Evolutionary conservation across 2,329 filamentous ascomycete genomes (phyloP).

Genomic region (Clathrospora elynae): DNA sequence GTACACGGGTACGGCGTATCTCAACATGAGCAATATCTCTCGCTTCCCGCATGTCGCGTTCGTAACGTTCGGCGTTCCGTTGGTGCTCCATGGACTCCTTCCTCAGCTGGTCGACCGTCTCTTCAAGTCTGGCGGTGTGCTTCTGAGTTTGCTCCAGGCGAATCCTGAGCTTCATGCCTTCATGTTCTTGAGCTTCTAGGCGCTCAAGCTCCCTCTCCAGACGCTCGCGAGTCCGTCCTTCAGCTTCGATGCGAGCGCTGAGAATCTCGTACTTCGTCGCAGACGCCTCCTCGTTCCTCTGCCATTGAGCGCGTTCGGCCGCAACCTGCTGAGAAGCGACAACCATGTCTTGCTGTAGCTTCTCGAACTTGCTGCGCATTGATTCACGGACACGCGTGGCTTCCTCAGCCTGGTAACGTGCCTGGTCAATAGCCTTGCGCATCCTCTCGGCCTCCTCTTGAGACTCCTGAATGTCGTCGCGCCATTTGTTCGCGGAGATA

Average conservation of each 20-base stretch:
- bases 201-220: constrained; percentile 55
- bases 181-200: constrained; percentile 66
- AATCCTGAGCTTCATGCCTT: constrained; percentile 77
- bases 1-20: constrained; percentile 76
- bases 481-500: constrained; percentile 63
- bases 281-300: constrained; percentile 68
- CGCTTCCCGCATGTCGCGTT: constrained; percentile 84
- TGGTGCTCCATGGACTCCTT: constrained; percentile 75
- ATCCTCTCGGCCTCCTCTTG: constrained; percentile 66
- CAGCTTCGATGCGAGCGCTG: constrained; percentile 57
- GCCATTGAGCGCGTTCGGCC: constrained; percentile 79
- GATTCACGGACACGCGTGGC: constrained; percentile 81
- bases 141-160: constrained; percentile 66
- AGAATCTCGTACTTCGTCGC: constrained; percentile 60
- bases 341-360: constrained; percentile 85
- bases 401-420: constrained; percentile 81
- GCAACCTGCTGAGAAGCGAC: constrained; percentile 77
- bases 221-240: constrained; percentile 51
- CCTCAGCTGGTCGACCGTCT: constrained; percentile 58
- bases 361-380: constrained; percentile 82
- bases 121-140: constrained; percentile 68
- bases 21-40: constrained; percentile 79
- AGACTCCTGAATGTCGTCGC: constrained; percentile 61
- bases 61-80: constrained; percentile 68
- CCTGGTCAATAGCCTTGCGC: constrained; percentile 71